Evolutionary conservation across 768 basidiomycete species (phyloP).

Genomic region (Macrolepiota dolichaula): DNA sequence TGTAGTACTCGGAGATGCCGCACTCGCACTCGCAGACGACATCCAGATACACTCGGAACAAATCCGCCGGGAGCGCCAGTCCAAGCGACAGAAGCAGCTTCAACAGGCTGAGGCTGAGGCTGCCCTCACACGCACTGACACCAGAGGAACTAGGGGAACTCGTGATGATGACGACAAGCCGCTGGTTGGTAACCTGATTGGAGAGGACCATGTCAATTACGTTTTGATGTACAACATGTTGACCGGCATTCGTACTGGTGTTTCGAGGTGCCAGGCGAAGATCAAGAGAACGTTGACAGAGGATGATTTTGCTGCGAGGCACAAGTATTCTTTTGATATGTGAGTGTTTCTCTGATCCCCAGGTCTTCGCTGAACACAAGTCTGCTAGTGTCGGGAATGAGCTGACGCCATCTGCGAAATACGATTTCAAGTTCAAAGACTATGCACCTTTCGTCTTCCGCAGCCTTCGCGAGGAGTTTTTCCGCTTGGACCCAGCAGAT

Average conservation of each 20-base stretch:
- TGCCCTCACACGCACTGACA: conserved; percentile 37
- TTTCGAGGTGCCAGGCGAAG: conserved; percentile 96
- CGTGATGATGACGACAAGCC: conserved; percentile 44
- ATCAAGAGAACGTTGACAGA: conserved; percentile 79
- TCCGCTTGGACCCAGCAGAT: conserved; percentile 95
- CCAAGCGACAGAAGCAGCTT: conserved; percentile 67
- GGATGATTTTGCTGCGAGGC: conserved; percentile 83
- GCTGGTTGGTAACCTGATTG: conserved; percentile 92
- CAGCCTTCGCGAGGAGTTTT: conserved; percentile 88
- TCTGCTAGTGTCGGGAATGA: conserved; percentile 85
- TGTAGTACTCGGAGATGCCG: conserved; percentile 17
- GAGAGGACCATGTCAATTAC: conserved; percentile 98
- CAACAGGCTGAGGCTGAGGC: conserved; percentile 61
- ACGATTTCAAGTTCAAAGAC: conserved; percentile 99
- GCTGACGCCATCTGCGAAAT: conserved; percentile 94
- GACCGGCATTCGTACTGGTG: conserved; percentile 94
- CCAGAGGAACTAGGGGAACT: conserved; percentile 16
- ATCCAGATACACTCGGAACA: conserved; percentile 89
- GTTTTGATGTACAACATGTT: conserved; percentile 99
- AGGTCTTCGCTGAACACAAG: background rate
- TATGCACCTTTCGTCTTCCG: conserved; percentile 99
- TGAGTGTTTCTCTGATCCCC: conserved; percentile 33
- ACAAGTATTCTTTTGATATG: conserved; percentile 99
- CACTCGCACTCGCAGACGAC: conserved; percentile 62
- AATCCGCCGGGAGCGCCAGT: conserved; percentile 74